Conservation (phyloP, 2,329 filamentous ascomycete genomes). For the Sporothrix curviconia region DNA sequence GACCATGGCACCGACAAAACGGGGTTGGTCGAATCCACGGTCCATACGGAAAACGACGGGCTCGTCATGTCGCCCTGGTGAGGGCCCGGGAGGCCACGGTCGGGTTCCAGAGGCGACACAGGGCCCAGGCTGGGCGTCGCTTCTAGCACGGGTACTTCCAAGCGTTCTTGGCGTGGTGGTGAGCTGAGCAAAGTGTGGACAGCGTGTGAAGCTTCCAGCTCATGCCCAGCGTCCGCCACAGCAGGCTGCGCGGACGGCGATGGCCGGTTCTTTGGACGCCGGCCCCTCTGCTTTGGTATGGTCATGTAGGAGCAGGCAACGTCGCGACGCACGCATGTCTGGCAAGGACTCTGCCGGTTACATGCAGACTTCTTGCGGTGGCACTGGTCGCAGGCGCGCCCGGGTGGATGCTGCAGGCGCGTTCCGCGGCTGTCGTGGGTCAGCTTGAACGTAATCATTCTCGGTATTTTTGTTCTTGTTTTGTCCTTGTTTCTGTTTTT, state of each 20-base stretch:
- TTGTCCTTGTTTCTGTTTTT: too few species aligned
- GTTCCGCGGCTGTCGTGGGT: neutral
- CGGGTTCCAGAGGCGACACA: too few species aligned
- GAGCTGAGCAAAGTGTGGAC: too few species aligned
- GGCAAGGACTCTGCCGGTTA: neutral
- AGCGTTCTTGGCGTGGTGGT: too few species aligned
- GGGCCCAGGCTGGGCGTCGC: too few species aligned
- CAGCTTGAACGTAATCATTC: neutral
- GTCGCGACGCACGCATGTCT: neutral
- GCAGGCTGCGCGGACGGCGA: neutral
- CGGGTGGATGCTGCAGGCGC: neutral
- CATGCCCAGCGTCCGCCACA: neutral
- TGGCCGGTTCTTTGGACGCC: neutral
- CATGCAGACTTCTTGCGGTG: neutral
- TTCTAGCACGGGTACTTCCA: too few species aligned
- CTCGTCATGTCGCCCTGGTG: too few species aligned
- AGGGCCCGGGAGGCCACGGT: too few species aligned
- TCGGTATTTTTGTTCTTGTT: too few species aligned
- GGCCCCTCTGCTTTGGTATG: neutral
- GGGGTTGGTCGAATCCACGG: too few species aligned
- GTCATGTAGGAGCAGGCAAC: neutral
- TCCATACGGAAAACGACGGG: too few species aligned
- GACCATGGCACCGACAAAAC: neutral
- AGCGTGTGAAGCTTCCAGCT: too few species aligned
- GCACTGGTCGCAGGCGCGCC: neutral